A percentile compares a stretch with the other conserved stretches of the same genome.
These are phyloP conservation scores for Fragaria ananassa DNA, from an alignment of 306 rosid genomes.

Conservation along the genomic window DNA sequence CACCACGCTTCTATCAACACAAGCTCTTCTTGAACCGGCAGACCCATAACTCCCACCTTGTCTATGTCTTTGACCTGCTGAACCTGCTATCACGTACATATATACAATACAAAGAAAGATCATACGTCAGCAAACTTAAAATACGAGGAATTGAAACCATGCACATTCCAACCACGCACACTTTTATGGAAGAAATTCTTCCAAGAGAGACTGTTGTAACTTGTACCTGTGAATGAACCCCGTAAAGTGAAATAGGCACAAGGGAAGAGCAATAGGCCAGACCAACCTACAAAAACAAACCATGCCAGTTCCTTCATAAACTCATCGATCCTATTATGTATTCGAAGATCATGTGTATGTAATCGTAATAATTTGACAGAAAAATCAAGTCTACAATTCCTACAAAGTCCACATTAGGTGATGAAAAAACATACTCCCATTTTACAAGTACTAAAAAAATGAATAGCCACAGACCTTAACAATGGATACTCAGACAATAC, in stretches of 20 bases:
- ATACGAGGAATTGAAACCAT: not conserved
- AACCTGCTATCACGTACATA: not conserved
- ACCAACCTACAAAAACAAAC: not conserved
- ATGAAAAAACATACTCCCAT: too few relatives aligned
- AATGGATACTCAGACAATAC: too few relatives aligned
- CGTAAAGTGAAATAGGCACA: not conserved
- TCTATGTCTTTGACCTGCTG: conserved; percentile 16
- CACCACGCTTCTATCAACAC: conserved; percentile 29
- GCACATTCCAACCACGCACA: not conserved
- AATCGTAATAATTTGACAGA: not conserved
- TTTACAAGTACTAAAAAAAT: not conserved
- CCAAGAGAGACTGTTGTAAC: not conserved
- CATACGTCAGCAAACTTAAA: not conserved
- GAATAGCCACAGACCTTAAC: too few relatives aligned
- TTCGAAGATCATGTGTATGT: not conserved
- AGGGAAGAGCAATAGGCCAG: not conserved
- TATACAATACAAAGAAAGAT: not conserved
- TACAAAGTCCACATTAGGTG: not conserved
- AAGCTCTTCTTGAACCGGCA: conserved; percentile 18
- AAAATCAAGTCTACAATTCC: not conserved
- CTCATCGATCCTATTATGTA: not conserved
- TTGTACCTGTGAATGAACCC: not conserved
- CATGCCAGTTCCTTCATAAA: not conserved
- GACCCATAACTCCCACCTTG: conserved; percentile 20
- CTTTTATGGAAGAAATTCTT: not conserved